Evolutionary conservation across 176 grass and related monocot genomes (phyloP).

Genomic region (Carex pumila): DNA sequence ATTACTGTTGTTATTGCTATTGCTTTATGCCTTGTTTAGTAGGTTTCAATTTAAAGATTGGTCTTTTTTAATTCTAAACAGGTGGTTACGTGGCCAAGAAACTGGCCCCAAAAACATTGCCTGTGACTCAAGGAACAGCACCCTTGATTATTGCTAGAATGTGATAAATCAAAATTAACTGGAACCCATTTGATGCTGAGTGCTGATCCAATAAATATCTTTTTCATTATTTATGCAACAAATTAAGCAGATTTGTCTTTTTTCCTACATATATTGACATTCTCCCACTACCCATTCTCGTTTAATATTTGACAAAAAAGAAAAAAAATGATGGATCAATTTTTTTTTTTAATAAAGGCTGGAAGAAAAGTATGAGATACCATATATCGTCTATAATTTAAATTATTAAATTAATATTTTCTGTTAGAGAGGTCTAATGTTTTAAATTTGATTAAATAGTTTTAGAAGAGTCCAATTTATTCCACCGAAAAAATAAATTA

Average conservation of each 20-base stretch:
- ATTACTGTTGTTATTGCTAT: no score
- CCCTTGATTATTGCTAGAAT: neutral
- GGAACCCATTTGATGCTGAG: neutral
- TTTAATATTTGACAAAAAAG: neutral
- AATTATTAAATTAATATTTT: no score
- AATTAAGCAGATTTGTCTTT: neutral
- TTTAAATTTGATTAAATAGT: no score
- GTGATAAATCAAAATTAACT: neutral
- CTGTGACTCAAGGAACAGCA: neutral
- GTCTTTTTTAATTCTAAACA: neutral
- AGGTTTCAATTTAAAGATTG: no score
- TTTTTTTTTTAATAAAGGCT: neutral
- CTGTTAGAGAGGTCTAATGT: no score
- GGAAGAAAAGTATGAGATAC: neutral
- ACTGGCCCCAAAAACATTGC: neutral
- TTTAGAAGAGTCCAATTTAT: no score
- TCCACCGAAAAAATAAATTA: no score
- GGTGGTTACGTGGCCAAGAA: neutral
- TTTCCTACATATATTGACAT: neutral
- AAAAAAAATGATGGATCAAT: neutral
- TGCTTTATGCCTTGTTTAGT: no score
- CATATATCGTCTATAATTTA: neutral
- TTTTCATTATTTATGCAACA: neutral
- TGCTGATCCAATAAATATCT: neutral
- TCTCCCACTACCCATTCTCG: neutral